A percentile compares a stretch with the other conserved stretches of the same genome.
phyloP scores from a whole-genome alignment of 352 stramenopile species.

The Lagenidium giganteum region DNA sequence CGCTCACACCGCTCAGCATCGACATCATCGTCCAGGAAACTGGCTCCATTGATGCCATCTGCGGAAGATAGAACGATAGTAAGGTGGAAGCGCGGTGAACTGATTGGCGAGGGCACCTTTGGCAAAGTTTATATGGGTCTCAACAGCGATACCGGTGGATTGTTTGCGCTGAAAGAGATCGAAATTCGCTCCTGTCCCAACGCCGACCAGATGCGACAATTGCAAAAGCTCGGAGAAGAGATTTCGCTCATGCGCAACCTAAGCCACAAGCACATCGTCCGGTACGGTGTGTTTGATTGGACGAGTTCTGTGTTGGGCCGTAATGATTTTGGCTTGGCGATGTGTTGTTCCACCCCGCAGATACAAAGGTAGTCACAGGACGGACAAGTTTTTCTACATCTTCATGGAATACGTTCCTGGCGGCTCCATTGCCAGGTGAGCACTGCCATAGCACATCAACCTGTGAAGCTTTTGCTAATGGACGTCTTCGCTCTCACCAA shows the following conservation, averaged over 20 bases:
- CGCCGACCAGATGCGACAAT: constrained; percentile 46
- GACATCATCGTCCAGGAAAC: constrained; percentile 17
- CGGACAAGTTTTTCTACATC: constrained; percentile 86
- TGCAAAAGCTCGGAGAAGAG: constrained; percentile 83
- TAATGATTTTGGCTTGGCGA: not conserved
- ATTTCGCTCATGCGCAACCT: constrained; percentile 94
- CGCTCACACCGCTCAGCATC: constrained; percentile 10
- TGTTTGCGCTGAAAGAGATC: constrained; percentile 90
- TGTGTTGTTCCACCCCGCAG: constrained; percentile 14
- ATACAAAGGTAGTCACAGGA: constrained; percentile 81
- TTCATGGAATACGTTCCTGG: constrained; percentile 97
- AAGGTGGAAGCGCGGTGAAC: constrained; percentile 91
- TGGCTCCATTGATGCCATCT: constrained; percentile 4
- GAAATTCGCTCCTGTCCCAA: constrained; percentile 59
- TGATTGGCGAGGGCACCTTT: constrained; percentile 95
- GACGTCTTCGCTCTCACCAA: too few species aligned
- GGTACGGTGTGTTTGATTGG: constrained; percentile 40
- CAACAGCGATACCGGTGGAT: constrained; percentile 88
- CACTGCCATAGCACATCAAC: not conserved
- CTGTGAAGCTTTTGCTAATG: constrained; percentile 1
- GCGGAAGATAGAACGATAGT: constrained; percentile 30
- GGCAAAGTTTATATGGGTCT: constrained; percentile 95
- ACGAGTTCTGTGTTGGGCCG: not conserved
- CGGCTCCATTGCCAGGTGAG: constrained; percentile 83
- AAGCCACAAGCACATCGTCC: constrained; percentile 94